Evolutionary conservation across 148 eudicot species (phyloP), one percentile per base, ranked within the genome.

Genomic region (Cornus controversa): DNA sequence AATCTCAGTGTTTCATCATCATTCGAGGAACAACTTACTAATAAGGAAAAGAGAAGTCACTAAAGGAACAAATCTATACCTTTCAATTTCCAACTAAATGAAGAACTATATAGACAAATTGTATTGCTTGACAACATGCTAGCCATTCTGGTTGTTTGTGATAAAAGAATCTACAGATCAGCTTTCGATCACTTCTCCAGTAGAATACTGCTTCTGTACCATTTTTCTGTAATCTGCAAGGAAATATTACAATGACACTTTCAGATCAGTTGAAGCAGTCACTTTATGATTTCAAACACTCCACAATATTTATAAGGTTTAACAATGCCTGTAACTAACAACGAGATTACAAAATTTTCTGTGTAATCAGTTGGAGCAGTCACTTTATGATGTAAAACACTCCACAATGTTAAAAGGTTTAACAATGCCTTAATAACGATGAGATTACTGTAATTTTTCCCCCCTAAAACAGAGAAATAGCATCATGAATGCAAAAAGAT

Each of bases 171-270:
- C 34, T 57, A 20, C 27, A 36, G 69, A 79, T 86, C 81, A 84
- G 82, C 81, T 82, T 62, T 84, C 85, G 26, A 74, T 79, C 64
- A 76, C 72, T 79, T 80, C 87, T 62, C 80, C 89, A 42, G 58
- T 76, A 72, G 54, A 75, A 78, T 84, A 77, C 26, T 82, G 77
- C 66, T 87, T 87, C 28, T 53, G 82, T 36, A 87, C 87, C 86
- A 84, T 87, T 72, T 80, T 84, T 72, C 69, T 79, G 84, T 84
- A 87, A 67, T 84, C 89, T 87, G 85, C 84, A 77, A 71, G 20
- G 29, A 57, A 63, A 75, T 0, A 31, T 34, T 71, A 66, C 20
- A 34, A 62, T 42, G 24, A 34, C 25, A 16, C 15, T 75, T 37
- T 42, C 10, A 40, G 26, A 20, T 47, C 20, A 47, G 18, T 45